Percentiles rank a stretch among this genome's conserved stretches.
phyloP scores from a whole-genome alignment of 306 rosid species.

The Cyamopsis tetragonoloba region DNA sequence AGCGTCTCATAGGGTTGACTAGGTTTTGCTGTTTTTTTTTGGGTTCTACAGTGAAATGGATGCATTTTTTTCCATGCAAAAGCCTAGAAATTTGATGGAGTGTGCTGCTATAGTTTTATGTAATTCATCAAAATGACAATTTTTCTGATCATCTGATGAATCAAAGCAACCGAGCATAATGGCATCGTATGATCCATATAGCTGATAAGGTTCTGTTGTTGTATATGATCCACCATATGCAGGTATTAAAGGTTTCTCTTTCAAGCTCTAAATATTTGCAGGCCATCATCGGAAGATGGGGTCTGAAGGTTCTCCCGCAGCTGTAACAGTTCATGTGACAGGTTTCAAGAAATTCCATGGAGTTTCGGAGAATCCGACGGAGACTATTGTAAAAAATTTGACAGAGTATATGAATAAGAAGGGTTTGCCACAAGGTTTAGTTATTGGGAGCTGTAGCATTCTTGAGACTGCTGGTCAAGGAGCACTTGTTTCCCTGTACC shows the following conservation, averaged over 20 bases:
- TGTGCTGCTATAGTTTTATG: background rate
- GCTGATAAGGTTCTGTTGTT: too few species aligned
- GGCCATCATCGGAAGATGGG: slow-evolving; percentile 62
- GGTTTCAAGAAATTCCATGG: slow-evolving; percentile 98
- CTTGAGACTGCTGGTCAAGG: slow-evolving; percentile 97
- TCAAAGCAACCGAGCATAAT: too few species aligned
- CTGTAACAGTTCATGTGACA: slow-evolving; percentile 72
- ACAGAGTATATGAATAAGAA: slow-evolving; percentile 60
- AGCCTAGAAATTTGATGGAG: background rate
- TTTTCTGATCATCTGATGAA: too few species aligned
- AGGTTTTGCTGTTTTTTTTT: background rate
- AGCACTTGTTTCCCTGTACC: slow-evolving; percentile 47
- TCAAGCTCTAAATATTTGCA: slow-evolving; percentile 34
- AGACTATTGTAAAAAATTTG: slow-evolving; percentile 62
- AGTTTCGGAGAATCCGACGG: slow-evolving; percentile 93
- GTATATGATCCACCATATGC: slow-evolving; percentile 21
- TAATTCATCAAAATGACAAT: background rate
- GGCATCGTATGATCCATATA: too few species aligned
- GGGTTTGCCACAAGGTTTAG: slow-evolving; percentile 77
- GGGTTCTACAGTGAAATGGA: slow-evolving; percentile 14
- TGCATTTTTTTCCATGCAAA: background rate
- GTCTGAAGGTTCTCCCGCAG: slow-evolving; percentile 80
- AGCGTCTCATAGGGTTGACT: background rate
- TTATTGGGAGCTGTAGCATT: slow-evolving; percentile 74
- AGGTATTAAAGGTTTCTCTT: slow-evolving; percentile 39